A percentile compares a stretch with the other conserved stretches of the same genome.
phyloP scores from a whole-genome alignment of 805 yeast genomes.

The Wickerhamia fluorescens region DNA sequence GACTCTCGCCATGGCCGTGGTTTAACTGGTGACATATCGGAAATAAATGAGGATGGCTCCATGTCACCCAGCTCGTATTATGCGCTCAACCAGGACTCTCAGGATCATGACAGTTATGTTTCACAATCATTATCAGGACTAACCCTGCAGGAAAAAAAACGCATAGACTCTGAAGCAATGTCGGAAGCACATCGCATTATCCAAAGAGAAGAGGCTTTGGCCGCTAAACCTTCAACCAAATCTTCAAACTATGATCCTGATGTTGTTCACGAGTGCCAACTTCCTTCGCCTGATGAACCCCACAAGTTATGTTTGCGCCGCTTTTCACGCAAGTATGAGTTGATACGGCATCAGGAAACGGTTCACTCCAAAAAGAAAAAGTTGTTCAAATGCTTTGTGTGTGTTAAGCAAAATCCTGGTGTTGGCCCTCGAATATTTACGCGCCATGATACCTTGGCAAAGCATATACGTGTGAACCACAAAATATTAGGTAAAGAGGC shows the following conservation, averaged over 20 bases:
- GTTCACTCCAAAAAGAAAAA: slow-evolving; percentile 87
- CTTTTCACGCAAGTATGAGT: slow-evolving; percentile 68
- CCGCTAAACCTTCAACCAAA: slow-evolving; percentile 18
- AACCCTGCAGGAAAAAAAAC: slow-evolving; percentile 13
- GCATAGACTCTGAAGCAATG: slow-evolving; percentile 16
- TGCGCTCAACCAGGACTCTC: too few species aligned
- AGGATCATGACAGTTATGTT: slow-evolving; percentile 19
- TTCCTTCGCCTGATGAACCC: slow-evolving; percentile 39
- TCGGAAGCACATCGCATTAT: slow-evolving; percentile 23
- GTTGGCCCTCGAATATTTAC: slow-evolving; percentile 73
- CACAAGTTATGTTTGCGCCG: slow-evolving; percentile 34
- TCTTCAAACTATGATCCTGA: slow-evolving; percentile 42
- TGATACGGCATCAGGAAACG: slow-evolving; percentile 93
- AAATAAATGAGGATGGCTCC: slow-evolving; percentile 1
- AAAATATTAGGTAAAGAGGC: slow-evolving; percentile 41
- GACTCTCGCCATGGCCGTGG: not conserved
- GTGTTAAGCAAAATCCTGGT: slow-evolving; percentile 62
- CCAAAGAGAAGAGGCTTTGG: slow-evolving; percentile 13
- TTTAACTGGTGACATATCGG: not conserved
- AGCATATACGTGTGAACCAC: slow-evolving; percentile 62
- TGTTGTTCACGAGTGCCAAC: slow-evolving; percentile 40
- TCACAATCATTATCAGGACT: slow-evolving; percentile 10
- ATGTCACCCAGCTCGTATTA: too few species aligned
- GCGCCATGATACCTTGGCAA: slow-evolving; percentile 87
- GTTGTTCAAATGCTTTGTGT: slow-evolving; percentile 77